A percentile compares a stretch with the other conserved stretches of the same genome.
These are phyloP conservation scores for Sporothrix inflata DNA, from an alignment of 2,329 filamentous ascomycete genomes.

Conservation along the genomic window DNA sequence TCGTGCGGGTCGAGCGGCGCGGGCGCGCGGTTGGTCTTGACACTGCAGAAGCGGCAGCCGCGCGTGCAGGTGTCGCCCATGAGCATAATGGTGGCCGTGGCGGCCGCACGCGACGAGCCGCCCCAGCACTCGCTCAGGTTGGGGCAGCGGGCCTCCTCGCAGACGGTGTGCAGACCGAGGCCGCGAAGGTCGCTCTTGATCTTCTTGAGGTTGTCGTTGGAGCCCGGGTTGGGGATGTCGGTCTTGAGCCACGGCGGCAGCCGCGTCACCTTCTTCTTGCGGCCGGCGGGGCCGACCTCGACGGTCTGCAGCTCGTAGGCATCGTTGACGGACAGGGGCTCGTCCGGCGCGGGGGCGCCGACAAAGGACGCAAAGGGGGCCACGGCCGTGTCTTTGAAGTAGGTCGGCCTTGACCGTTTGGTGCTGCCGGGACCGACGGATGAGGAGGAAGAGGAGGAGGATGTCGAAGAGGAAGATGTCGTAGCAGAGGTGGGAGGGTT, in stretches of 20 bases:
- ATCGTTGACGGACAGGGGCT: conserved; percentile 54
- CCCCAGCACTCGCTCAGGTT: conserved; percentile 99
- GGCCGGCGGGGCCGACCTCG: conserved; percentile 65
- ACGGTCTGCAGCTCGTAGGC: conserved; percentile 65
- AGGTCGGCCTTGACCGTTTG: conserved; percentile 48
- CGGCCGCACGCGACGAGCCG: conserved; percentile 81
- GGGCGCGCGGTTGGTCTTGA: conserved; percentile 81
- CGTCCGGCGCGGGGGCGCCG: conserved; percentile 42
- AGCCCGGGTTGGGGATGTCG: conserved; percentile 72
- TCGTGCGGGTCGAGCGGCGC: conserved; percentile 90
- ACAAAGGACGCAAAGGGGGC: conserved; percentile 64
- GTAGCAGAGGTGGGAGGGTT: conserved; percentile 36
- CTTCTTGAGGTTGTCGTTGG: conserved; percentile 82
- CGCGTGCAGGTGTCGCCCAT: conserved; percentile 99
- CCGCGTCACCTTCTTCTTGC: conserved; percentile 68
- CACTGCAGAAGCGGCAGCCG: conserved; percentile 94
- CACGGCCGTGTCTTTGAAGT: conserved; percentile 63
- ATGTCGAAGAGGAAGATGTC: conserved; percentile 31
- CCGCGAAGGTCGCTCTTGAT: conserved; percentile 94
- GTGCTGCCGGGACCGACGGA: conserved; percentile 30
- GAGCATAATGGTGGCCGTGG: conserved; percentile 97
- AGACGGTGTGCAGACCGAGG: conserved; percentile 89
- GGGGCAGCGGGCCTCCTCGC: conserved; percentile 94
- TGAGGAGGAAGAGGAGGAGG: conserved; percentile 26
- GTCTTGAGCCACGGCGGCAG: conserved; percentile 96